These are phyloP conservation scores for Aethionema arabicum DNA, from an alignment of 345 rosid species.

Conservation along the genomic window DNA sequence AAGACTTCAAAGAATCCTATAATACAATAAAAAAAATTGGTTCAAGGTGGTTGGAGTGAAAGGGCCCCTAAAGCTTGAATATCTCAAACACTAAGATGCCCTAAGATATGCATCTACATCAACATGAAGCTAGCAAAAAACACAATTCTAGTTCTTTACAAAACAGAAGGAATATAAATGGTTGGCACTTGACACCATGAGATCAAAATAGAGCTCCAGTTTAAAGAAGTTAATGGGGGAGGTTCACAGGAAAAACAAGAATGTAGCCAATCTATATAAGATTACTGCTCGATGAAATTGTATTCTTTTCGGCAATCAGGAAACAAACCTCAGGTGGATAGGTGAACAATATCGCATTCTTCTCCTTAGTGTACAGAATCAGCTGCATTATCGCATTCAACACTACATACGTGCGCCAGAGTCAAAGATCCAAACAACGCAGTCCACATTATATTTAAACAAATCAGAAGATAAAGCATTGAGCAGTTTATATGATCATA, in stretches of 20 bases:
- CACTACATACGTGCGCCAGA: slow-evolving; percentile 73
- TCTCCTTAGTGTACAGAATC: slow-evolving; percentile 68
- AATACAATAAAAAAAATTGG: background rate
- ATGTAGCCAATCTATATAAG: background rate
- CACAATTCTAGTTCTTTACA: background rate
- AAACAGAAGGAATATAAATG: background rate
- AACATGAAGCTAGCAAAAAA: slow-evolving; percentile 2
- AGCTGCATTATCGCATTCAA: slow-evolving; percentile 79
- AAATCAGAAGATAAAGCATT: background rate
- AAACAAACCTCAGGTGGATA: slow-evolving; percentile 68
- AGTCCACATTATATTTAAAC: background rate
- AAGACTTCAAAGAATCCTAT: background rate
- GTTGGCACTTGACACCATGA: background rate
- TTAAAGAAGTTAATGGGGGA: background rate
- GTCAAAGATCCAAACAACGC: slow-evolving; percentile 54
- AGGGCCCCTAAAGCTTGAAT: background rate
- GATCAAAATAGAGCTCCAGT: background rate
- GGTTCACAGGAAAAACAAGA: background rate
- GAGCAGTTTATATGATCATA: background rate
- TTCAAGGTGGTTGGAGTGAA: background rate
- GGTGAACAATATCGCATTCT: slow-evolving; percentile 75
- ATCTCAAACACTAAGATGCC: background rate
- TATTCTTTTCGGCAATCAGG: background rate
- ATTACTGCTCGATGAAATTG: background rate
- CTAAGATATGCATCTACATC: background rate